Evolutionary conservation across 2,329 filamentous ascomycete species (phyloP).

Genomic region (Paecilomyces sp.): DNA sequence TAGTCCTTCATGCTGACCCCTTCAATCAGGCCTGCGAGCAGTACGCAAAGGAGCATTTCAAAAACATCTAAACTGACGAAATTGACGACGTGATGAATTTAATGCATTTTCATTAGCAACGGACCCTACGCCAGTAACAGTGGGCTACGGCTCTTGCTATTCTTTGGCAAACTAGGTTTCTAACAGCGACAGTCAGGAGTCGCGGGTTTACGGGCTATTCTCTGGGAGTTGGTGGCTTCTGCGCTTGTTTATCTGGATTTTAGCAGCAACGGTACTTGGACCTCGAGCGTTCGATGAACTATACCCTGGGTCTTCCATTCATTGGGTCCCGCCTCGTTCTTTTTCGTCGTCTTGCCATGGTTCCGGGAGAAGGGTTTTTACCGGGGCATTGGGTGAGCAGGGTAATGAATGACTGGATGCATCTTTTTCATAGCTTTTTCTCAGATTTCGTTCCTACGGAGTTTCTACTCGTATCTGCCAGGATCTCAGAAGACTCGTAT

Average conservation of each 20-base stretch:
- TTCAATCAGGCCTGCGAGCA: slow-evolving; percentile 66
- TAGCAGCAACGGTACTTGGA: not conserved
- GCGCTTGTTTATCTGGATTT: not conserved
- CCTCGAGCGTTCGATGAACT: not conserved
- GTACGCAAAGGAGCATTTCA: slow-evolving; percentile 93
- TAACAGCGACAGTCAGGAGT: not conserved
- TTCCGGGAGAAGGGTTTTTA: not conserved
- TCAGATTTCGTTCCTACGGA: not conserved
- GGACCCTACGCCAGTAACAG: not conserved
- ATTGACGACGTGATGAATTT: slow-evolving; percentile 28
- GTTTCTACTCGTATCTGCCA: not conserved
- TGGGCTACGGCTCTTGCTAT: not conserved
- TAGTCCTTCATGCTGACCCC: slow-evolving; percentile 13
- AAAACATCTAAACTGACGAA: slow-evolving; percentile 29
- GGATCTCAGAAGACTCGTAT: not conserved
- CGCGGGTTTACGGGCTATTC: not conserved
- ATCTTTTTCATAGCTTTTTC: not conserved
- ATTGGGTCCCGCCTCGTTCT: not conserved
- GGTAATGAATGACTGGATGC: not conserved
- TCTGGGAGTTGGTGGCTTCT: not conserved
- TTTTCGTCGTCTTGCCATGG: not conserved
- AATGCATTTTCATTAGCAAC: slow-evolving; percentile 15
- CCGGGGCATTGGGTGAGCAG: not conserved
- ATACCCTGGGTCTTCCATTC: not conserved
- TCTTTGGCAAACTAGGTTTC: not conserved